phyloP scores from a whole-genome alignment of 2,329 filamentous ascomycete species.

The Botryotinia convoluta region DNA sequence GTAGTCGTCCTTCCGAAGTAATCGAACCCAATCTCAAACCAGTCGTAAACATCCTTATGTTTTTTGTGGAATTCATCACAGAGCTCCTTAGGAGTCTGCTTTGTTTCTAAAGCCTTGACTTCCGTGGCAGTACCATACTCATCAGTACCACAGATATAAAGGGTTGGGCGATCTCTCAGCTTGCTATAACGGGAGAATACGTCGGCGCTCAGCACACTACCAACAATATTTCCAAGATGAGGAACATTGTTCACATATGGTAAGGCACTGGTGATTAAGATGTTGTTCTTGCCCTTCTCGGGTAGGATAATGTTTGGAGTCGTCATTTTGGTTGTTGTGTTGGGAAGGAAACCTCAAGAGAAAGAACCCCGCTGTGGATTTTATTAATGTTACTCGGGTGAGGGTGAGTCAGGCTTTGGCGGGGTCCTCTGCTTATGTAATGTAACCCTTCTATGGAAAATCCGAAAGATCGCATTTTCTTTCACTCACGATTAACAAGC shows the following conservation, averaged over 20 bases:
- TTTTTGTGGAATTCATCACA: slow-evolving; percentile 91
- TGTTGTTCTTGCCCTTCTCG: slow-evolving; percentile 73
- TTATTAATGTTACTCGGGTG: slow-evolving; percentile 9
- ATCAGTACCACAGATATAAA: slow-evolving; percentile 86
- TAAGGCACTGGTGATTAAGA: slow-evolving; percentile 87
- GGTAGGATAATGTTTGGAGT: slow-evolving; percentile 53
- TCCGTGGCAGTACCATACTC: slow-evolving; percentile 96
- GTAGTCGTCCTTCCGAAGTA: slow-evolving; percentile 94
- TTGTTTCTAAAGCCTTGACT: slow-evolving; percentile 89
- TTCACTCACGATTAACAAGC: not conserved
- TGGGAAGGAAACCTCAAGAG: not conserved
- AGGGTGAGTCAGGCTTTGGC: slow-evolving; percentile 20
- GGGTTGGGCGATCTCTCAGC: slow-evolving; percentile 72
- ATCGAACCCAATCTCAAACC: slow-evolving; percentile 95
- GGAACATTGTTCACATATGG: slow-evolving; percentile 80
- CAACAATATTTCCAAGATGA: slow-evolving; percentile 86
- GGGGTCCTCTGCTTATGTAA: slow-evolving; percentile 8
- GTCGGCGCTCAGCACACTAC: slow-evolving; percentile 83
- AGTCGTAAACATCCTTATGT: slow-evolving; percentile 88
- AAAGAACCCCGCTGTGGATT: slow-evolving; percentile 19
- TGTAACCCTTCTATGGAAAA: not conserved
- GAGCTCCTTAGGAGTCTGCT: slow-evolving; percentile 75
- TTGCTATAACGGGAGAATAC: slow-evolving; percentile 82
- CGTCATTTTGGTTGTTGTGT: slow-evolving; percentile 30
- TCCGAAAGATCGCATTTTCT: not conserved